phyloP scores from a whole-genome alignment of 1,284 basidiomycete species.

The Ustilago lituana region DNA sequence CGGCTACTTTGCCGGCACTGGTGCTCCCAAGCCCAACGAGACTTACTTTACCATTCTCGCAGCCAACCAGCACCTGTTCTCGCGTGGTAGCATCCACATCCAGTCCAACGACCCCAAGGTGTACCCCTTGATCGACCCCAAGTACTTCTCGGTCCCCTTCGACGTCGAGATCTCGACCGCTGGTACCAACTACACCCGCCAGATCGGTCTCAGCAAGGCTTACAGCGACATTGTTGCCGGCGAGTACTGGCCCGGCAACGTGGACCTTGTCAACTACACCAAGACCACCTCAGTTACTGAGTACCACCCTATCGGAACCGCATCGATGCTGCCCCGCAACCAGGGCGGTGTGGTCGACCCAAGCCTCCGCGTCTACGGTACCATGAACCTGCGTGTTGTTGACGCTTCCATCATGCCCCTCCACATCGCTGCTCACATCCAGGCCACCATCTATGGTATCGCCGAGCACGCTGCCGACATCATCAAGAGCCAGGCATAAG shows the following conservation, averaged over 20 bases:
- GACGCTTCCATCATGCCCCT: constrained; percentile 67
- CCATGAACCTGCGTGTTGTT: constrained; percentile 72
- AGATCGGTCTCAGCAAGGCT: constrained; percentile 39
- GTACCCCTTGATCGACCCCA: constrained; percentile 74
- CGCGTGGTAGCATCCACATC: constrained; percentile 70
- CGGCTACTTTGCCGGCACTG: constrained; percentile 60
- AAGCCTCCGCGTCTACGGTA: constrained; percentile 75
- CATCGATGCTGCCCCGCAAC: constrained; percentile 74
- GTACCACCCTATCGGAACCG: constrained; percentile 72
- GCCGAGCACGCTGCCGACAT: constrained; percentile 68
- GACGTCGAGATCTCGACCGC: constrained; percentile 55
- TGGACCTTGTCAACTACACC: constrained; percentile 64
- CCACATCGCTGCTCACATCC: constrained; percentile 72
- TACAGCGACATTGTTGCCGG: constrained; percentile 50
- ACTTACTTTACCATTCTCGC: constrained; percentile 63
- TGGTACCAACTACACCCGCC: constrained; percentile 58
- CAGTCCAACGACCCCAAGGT: constrained; percentile 72
- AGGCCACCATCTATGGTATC: constrained; percentile 61
- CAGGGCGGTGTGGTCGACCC: constrained; percentile 76
- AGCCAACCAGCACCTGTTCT: constrained; percentile 75
- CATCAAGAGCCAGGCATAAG: constrained; percentile 47
- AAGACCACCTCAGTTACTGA: constrained; percentile 60
- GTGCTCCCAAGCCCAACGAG: constrained; percentile 48
- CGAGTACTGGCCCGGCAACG: constrained; percentile 55
- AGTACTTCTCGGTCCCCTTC: constrained; percentile 69